These are phyloP conservation scores for Cladobotryum protrusum DNA, from an alignment of 2,329 filamentous ascomycete genomes.

Conservation along the genomic window DNA sequence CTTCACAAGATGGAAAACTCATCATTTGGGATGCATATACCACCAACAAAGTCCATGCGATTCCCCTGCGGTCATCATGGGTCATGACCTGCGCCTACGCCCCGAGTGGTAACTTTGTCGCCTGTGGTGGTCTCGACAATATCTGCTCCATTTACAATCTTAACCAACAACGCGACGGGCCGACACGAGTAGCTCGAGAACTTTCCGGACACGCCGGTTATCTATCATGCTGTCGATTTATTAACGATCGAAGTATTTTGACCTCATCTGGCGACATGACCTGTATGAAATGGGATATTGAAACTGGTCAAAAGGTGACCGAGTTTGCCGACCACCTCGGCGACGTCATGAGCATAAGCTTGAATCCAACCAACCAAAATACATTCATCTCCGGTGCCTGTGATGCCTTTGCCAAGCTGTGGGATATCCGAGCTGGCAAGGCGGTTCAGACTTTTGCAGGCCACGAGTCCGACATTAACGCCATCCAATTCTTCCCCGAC, in stretches of 20 bases:
- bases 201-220: conserved; percentile 96
- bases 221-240: conserved; percentile 96
- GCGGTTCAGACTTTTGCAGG: conserved; percentile 98
- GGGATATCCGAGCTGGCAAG: conserved; percentile 97
- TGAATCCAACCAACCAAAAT: conserved; percentile 98
- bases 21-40: conserved; percentile 99
- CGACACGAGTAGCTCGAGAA: conserved; percentile 90
- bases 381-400: conserved; percentile 99
- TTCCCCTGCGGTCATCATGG: conserved; percentile 95
- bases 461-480: conserved; percentile 98
- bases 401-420: conserved; percentile 96
- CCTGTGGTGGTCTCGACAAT: conserved; percentile 97
- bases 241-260: conserved; percentile 95
- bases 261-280: conserved; percentile 99
- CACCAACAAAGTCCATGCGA: conserved; percentile 98
- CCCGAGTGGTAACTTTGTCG: conserved; percentile 95
- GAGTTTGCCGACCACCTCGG: conserved; percentile 98
- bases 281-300: conserved; percentile 99
- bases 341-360: conserved; percentile 99
- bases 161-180: conserved; percentile 89
- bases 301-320: conserved; percentile 93
- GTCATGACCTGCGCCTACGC: conserved; percentile 99
- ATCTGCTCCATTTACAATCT: conserved; percentile 99
- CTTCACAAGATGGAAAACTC: conserved; percentile 97
- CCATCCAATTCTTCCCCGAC: conserved; percentile 98